phyloP scores from a whole-genome alignment of 768 basidiomycete species.

The Mrakia gelida region DNA sequence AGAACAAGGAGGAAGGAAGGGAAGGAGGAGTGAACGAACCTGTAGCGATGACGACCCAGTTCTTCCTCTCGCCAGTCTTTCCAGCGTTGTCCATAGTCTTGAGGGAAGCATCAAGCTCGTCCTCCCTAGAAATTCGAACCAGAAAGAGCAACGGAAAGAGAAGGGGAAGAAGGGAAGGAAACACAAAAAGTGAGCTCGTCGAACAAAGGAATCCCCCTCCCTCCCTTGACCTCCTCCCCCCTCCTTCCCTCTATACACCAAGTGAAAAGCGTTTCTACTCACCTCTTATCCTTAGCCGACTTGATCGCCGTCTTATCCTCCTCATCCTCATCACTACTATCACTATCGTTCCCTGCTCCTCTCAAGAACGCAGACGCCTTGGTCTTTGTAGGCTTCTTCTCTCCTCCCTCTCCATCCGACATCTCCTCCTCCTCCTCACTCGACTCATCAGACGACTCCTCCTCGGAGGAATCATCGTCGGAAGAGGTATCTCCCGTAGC shows the following conservation, averaged over 20 bases:
- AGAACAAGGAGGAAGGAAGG: conserved; percentile 3
- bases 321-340: conserved; percentile 20
- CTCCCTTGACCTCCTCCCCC: background rate
- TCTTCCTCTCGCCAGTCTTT: conserved; percentile 67
- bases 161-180: background rate
- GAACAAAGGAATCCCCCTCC: conserved; percentile 19
- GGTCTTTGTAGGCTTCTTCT: conserved; percentile 29
- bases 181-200: background rate
- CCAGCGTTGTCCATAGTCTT: conserved; percentile 89
- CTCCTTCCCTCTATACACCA: background rate
- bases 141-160: background rate
- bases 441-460: conserved; percentile 18
- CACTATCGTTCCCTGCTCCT: conserved; percentile 14
- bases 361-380: conserved; percentile 29
- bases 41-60: conserved; percentile 87
- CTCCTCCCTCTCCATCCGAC: conserved; percentile 25
- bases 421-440: conserved; percentile 34
- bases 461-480: conserved; percentile 29
- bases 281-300: conserved; percentile 33
- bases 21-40: conserved; percentile 52
- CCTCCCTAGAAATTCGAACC: conserved; percentile 48
- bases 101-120: conserved; percentile 90
- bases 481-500: conserved; percentile 32
- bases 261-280: background rate
- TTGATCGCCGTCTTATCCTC: conserved; percentile 32